phyloP scores from a whole-genome alignment of 768 basidiomycete species.

The Hypholoma sublateritium region DNA sequence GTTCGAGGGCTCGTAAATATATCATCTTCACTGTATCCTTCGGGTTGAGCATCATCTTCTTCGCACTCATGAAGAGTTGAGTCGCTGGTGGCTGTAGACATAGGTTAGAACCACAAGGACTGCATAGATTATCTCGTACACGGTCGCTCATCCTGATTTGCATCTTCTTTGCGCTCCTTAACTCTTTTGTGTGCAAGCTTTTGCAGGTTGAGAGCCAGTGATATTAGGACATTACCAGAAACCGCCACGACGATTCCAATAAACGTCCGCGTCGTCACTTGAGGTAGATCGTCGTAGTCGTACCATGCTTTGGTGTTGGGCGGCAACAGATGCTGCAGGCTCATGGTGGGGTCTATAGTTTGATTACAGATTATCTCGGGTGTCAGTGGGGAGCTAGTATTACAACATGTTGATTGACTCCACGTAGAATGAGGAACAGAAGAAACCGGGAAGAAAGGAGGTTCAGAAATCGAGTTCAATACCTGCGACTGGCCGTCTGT shows the following conservation, averaged over 20 bases:
- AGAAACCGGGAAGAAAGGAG: neutral
- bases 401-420: neutral
- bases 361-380: neutral
- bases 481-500: neutral
- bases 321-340: neutral
- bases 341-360: neutral
- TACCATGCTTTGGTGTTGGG: neutral
- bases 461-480: neutral
- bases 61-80: slow-evolving; percentile 23
- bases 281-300: slow-evolving; percentile 44
- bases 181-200: slow-evolving; percentile 85
- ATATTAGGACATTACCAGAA: slow-evolving; percentile 84
- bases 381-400: neutral
- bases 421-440: neutral
- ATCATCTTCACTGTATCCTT: slow-evolving; percentile 9
- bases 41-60: slow-evolving; percentile 16
- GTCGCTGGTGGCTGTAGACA: neutral
- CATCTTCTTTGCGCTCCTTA: slow-evolving; percentile 35
- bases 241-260: slow-evolving; percentile 86
- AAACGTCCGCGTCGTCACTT: slow-evolving; percentile 52
- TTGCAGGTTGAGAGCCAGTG: slow-evolving; percentile 88
- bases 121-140: slow-evolving; percentile 1
- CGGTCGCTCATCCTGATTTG: slow-evolving; percentile 6
- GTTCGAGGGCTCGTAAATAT: slow-evolving; percentile 11
- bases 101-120: slow-evolving; percentile 13